Evolutionary conservation across 441 rosid species (phyloP).

Genomic region (Gossypium gossypioides): DNA sequence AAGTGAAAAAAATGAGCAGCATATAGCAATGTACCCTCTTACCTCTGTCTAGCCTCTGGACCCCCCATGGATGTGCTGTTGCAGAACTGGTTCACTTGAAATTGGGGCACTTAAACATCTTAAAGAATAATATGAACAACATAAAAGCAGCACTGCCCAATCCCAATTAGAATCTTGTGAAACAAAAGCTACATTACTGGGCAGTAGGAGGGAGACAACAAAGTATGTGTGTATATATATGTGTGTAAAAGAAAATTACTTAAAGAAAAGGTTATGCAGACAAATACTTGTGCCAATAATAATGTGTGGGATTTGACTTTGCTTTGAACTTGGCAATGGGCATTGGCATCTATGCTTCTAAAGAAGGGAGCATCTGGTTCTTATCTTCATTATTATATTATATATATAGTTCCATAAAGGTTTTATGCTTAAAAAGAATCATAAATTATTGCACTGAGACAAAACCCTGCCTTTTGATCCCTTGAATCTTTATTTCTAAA

Average conservation of each 20-base stretch:
- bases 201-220: neutral
- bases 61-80: constrained; percentile 1
- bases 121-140: neutral
- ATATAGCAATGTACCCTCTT: neutral
- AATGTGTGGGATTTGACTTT: constrained; percentile 21
- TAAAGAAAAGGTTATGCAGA: too few relatives aligned
- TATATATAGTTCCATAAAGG: neutral
- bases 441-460: constrained; percentile 27
- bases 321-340: constrained; percentile 15
- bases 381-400: constrained; percentile 24
- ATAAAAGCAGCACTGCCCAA: neutral
- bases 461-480: constrained; percentile 18
- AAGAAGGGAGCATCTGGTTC: constrained; percentile 34
- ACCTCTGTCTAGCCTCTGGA: neutral
- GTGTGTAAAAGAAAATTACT: neutral
- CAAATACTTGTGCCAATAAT: too few relatives aligned
- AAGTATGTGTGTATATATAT: neutral
- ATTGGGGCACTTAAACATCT: constrained; percentile 14
- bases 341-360: constrained; percentile 26
- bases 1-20: neutral
- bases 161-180: constrained; percentile 14
- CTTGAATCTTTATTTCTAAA: constrained; percentile 21
- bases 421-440: constrained; percentile 32
- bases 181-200: constrained; percentile 10
- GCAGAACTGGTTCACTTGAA: constrained; percentile 16